Evolutionary conservation across 192 early-diverging fungal species (phyloP), one percentile per base, ranked within the genome.

Genomic region (Dimargaris xerosporica): DNA sequence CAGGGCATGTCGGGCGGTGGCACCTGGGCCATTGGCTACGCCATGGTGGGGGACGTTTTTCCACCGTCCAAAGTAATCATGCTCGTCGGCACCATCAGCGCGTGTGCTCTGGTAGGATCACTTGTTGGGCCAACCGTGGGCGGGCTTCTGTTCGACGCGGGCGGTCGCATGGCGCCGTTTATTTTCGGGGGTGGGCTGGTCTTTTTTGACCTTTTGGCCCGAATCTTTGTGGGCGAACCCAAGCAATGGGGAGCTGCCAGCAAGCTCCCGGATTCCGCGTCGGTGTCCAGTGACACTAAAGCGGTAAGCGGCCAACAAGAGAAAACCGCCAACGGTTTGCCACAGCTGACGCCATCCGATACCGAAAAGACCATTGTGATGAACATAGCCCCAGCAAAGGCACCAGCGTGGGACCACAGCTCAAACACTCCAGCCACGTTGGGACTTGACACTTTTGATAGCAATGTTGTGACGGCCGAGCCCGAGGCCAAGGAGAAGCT

Each of bases 1-100:
- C 86, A 88, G 63, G 88, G 88, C 55, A 71, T 80, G 31, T 75
- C 88, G 9, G 83, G 84, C 53, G 88, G 85, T 31, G 83, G 83
- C n/a, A 79, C 81, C 21, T 88, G 88, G 86, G 79, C 86, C 0
- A 74, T 87, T 34, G 82, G 82, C 9, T 72, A 87, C 42, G 81
- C 79, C 28, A 81, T 87, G 82, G 66, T 89, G 17, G 83, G 85
- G 23, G 85, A 89, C 63, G 79, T 83, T 0, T 89, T 82, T 45
- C 71, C 75, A 5, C 78, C 78, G 26, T 71, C 77, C n/a, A 78
- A 73, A 30, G 66, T 85, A 11, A 85, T 85, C 23, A 66, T 78
- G n/a, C 83, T 82, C 15, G 87, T 89, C 85, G 85, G 85, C 16
- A 76, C 80, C 17, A 80, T 82, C 0, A 75, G 87, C 59, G 77